These are phyloP conservation scores for Talaromyces funiculosus DNA, from an alignment of 2,329 filamentous ascomycete genomes.

Conservation along the genomic window DNA sequence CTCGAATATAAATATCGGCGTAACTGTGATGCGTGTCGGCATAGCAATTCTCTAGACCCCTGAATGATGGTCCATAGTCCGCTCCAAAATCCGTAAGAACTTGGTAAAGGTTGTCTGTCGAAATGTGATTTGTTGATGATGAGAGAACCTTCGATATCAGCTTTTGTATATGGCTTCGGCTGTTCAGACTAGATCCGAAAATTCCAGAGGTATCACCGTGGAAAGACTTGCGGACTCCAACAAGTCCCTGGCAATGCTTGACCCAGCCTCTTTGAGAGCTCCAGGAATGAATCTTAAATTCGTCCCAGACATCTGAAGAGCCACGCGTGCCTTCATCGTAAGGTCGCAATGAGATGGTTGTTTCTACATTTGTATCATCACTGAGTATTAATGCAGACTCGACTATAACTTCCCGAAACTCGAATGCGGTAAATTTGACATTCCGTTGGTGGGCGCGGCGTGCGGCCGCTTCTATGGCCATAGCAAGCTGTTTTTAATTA, in stretches of 20 bases:
- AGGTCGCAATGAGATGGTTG: slow-evolving; percentile 43
- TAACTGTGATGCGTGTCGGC: slow-evolving; percentile 26
- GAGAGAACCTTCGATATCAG: not conserved
- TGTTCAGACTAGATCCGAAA: not conserved
- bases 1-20: slow-evolving; percentile 36
- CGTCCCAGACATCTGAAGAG: slow-evolving; percentile 24
- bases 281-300: slow-evolving; percentile 26
- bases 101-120: slow-evolving; percentile 42
- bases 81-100: slow-evolving; percentile 44
- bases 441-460: slow-evolving; percentile 24
- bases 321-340: slow-evolving; percentile 35
- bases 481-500: slow-evolving; percentile 17
- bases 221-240: slow-evolving; percentile 21
- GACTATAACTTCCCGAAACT: slow-evolving; percentile 46
- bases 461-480: slow-evolving; percentile 30
- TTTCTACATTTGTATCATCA: slow-evolving; percentile 46
- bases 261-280: slow-evolving; percentile 22
- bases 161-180: not conserved
- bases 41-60: slow-evolving; percentile 45
- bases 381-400: slow-evolving; percentile 44
- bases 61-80: slow-evolving; percentile 49
- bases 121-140: slow-evolving; percentile 21
- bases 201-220: slow-evolving; percentile 15
- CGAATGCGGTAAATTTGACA: slow-evolving; percentile 38
- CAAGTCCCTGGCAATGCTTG: slow-evolving; percentile 23